A percentile compares a stretch with the other conserved stretches of the same genome.
These are phyloP conservation scores for Salinomyces thailandicus DNA, from an alignment of 2,329 filamentous ascomycete genomes.

Conservation along the genomic window DNA sequence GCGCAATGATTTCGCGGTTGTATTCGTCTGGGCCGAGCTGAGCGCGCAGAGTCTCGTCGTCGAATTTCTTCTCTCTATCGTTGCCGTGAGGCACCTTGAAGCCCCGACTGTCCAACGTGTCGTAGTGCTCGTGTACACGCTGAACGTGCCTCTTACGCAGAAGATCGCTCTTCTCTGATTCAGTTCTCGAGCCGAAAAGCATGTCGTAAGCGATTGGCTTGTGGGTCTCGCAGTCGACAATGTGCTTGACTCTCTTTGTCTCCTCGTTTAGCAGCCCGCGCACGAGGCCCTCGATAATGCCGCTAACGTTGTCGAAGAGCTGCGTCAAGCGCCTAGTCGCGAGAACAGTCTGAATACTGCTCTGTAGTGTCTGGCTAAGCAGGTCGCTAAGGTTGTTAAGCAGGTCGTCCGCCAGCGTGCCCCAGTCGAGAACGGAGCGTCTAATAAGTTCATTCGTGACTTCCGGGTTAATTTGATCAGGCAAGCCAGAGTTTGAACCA, in stretches of 20 bases:
- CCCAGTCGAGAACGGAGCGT: constrained; percentile 23
- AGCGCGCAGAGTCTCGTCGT: constrained; percentile 11
- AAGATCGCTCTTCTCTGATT: constrained; percentile 13
- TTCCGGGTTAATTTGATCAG: constrained; percentile 23
- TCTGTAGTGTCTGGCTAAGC: constrained; percentile 15
- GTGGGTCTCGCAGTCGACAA: constrained; percentile 24
- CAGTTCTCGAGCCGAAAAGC: constrained; percentile 7
- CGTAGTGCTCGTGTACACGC: constrained; percentile 22
- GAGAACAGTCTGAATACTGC: constrained; percentile 19
- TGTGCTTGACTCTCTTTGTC: constrained; percentile 14
- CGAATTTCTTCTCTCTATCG: constrained; percentile 14
- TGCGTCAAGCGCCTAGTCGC: constrained; percentile 19
- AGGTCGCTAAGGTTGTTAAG: constrained; percentile 20
- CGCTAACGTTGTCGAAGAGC: constrained; percentile 19
- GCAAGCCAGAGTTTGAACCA: constrained; percentile 22
- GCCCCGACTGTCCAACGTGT: constrained; percentile 13
- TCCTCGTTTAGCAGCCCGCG: constrained; percentile 21
- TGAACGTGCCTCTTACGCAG: constrained; percentile 16
- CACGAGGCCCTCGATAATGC: constrained; percentile 22
- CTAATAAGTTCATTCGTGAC: constrained; percentile 26
- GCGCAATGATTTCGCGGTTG: constrained; percentile 49
- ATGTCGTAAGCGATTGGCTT: constrained; percentile 29
- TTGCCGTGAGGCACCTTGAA: background rate
- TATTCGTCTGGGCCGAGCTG: constrained; percentile 49
- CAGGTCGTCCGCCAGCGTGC: constrained; percentile 5